Evolutionary conservation across 345 rosid species (phyloP).

Genomic region (Turnera subulata): DNA sequence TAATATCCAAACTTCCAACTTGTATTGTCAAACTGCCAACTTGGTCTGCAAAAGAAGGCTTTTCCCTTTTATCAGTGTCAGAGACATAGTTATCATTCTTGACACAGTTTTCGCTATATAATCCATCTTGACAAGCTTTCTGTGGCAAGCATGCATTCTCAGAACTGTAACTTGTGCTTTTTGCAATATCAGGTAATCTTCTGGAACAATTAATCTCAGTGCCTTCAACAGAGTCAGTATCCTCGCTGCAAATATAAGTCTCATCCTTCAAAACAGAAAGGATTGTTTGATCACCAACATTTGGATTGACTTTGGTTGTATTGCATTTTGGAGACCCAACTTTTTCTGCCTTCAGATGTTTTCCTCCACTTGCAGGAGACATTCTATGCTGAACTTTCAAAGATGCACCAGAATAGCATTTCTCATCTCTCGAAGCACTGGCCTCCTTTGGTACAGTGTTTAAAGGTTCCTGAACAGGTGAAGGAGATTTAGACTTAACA

Average conservation of each 20-base stretch:
- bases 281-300: slow-evolving; percentile 9
- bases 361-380: slow-evolving; percentile 35
- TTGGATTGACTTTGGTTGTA: slow-evolving; percentile 2
- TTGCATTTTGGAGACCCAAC: slow-evolving; percentile 14
- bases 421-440: slow-evolving; percentile 37
- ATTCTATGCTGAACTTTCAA: slow-evolving; percentile 34
- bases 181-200: slow-evolving; percentile 8
- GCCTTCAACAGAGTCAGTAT: not conserved
- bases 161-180: slow-evolving; percentile 5
- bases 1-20: slow-evolving; percentile 16
- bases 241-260: slow-evolving; percentile 7
- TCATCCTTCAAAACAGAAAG: slow-evolving; percentile 4
- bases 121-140: slow-evolving; percentile 11
- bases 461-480: slow-evolving; percentile 34
- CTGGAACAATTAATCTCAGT: slow-evolving; percentile 3
- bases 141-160: slow-evolving; percentile 14
- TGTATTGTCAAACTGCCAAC: slow-evolving; percentile 17
- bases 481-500: slow-evolving; percentile 27
- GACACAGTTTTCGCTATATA: not conserved
- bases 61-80: slow-evolving; percentile 19
- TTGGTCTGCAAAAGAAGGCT: slow-evolving; percentile 15
- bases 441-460: slow-evolving; percentile 29
- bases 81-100: slow-evolving; percentile 4
- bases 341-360: slow-evolving; percentile 24
- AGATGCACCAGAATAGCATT: slow-evolving; percentile 32